Conservation (phyloP, 495 filamentous ascomycete genomes). For the Aspergillus incahuasiensis region DNA sequence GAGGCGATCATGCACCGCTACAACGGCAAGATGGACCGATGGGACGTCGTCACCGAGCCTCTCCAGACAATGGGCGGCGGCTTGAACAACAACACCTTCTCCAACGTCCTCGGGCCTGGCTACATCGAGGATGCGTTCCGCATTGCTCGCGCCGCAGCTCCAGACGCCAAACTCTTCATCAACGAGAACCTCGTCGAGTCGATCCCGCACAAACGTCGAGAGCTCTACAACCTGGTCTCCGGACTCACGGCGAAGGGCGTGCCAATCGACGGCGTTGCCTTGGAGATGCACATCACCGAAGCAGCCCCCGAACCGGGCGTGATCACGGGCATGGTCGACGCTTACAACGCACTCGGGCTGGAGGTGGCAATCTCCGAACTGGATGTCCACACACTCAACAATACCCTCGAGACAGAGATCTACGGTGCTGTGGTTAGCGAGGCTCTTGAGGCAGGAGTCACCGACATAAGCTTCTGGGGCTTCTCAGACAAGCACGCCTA, state of each 20-base stretch:
- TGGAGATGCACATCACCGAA: slow-evolving; percentile 1
- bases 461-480: slow-evolving; percentile 16
- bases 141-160: neutral
- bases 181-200: neutral
- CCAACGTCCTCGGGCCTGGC: neutral
- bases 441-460: slow-evolving; percentile 13
- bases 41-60: slow-evolving; percentile 14
- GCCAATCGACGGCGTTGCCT: neutral
- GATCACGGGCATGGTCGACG: neutral
- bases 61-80: slow-evolving; percentile 11
- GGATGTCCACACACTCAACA: neutral
- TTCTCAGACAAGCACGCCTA: slow-evolving; percentile 17
- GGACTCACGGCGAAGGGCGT: neutral
- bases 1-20: slow-evolving; percentile 10
- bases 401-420: neutral
- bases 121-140: neutral
- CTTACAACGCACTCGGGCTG: neutral
- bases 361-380: neutral
- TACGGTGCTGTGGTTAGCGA: neutral
- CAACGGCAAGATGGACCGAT: slow-evolving; percentile 9
- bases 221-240: neutral
- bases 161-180: neutral
- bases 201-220: neutral
- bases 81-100: neutral
- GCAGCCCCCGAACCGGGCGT: neutral